Percentiles rank a stretch among this genome's conserved stretches.
Evolutionary conservation across 2,329 filamentous ascomycete species (phyloP).

Genomic region (Drechslerella coelobrocha): DNA sequence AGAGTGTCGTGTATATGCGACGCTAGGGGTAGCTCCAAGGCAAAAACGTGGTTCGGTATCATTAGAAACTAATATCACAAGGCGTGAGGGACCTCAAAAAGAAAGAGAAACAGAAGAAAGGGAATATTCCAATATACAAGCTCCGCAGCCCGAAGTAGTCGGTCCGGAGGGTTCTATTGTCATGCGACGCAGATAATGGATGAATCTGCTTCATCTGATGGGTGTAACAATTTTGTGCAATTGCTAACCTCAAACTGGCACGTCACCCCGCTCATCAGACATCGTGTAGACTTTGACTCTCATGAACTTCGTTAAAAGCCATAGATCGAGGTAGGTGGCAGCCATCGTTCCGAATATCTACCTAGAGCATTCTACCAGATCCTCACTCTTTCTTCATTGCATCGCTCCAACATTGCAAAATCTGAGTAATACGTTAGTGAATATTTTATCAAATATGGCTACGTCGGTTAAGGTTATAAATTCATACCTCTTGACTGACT

Average conservation of each 20-base stretch:
- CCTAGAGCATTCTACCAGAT: background rate
- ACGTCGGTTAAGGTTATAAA: background rate
- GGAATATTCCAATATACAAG: too few species aligned
- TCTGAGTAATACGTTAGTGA: background rate
- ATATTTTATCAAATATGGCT: background rate
- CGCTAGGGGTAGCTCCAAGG: too few species aligned
- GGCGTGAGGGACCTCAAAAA: too few species aligned
- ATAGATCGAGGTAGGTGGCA: background rate
- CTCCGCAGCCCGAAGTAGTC: too few species aligned
- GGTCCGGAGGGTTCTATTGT: too few species aligned
- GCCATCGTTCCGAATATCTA: background rate
- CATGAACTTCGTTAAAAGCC: background rate
- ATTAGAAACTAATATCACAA: too few species aligned
- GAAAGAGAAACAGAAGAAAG: too few species aligned
- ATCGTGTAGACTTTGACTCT: background rate
- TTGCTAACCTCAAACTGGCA: too few species aligned
- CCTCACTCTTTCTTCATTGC: slow-evolving; percentile 20
- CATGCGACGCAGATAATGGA: too few species aligned
- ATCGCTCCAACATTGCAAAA: slow-evolving; percentile 33
- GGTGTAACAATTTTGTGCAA: background rate
- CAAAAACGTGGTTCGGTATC: too few species aligned
- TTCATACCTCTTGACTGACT: slow-evolving; percentile 53
- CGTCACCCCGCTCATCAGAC: background rate
- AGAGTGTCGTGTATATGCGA: too few species aligned
- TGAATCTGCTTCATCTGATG: too few species aligned